A percentile compares a stretch with the other conserved stretches of the same genome.
phyloP scores from a whole-genome alignment of 805 yeast genomes.

The Kodamaea hsintzibuensis region DNA sequence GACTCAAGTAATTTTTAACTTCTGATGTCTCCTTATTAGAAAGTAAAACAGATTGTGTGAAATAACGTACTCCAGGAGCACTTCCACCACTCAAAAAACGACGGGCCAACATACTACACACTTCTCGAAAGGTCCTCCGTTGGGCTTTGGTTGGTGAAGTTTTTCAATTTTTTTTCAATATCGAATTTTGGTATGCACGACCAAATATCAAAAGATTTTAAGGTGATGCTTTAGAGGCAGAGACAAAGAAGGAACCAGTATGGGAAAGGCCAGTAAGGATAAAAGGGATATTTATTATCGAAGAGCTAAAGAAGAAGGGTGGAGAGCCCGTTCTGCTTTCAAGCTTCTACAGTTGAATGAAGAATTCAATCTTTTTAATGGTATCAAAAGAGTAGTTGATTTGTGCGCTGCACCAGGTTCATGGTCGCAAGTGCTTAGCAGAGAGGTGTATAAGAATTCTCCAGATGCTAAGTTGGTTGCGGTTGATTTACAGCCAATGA shows the following conservation, averaged over 20 bases:
- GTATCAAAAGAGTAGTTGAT: constrained; percentile 84
- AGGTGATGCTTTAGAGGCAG: background rate
- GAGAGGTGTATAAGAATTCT: constrained; percentile 55
- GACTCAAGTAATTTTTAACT: constrained; percentile 23
- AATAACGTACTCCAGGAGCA: constrained; percentile 2
- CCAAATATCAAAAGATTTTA: constrained; percentile 8
- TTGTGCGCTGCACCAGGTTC: constrained; percentile 99
- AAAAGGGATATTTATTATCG: constrained; percentile 89
- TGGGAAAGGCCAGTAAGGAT: constrained; percentile 96
- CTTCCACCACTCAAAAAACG: background rate
- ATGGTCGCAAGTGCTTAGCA: constrained; percentile 93
- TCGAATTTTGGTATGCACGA: constrained; percentile 3
- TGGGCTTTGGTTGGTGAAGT: background rate
- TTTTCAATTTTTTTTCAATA: constrained; percentile 5
- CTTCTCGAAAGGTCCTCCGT: too few species aligned
- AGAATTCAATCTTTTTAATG: constrained; percentile 78
- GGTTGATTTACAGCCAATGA: constrained; percentile 96
- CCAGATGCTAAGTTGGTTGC: constrained; percentile 75
- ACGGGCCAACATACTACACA: constrained; percentile 5
- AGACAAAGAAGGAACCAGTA: constrained; percentile 22
- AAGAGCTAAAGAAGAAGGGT: constrained; percentile 96
- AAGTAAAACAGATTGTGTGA: constrained; percentile 1
- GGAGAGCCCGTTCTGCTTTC: constrained; percentile 96
- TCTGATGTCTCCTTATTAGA: background rate
- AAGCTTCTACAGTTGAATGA: constrained; percentile 88